Evolutionary conservation across 305 asterid genomes (phyloP).

Genomic region (Fraxinus greggii): DNA sequence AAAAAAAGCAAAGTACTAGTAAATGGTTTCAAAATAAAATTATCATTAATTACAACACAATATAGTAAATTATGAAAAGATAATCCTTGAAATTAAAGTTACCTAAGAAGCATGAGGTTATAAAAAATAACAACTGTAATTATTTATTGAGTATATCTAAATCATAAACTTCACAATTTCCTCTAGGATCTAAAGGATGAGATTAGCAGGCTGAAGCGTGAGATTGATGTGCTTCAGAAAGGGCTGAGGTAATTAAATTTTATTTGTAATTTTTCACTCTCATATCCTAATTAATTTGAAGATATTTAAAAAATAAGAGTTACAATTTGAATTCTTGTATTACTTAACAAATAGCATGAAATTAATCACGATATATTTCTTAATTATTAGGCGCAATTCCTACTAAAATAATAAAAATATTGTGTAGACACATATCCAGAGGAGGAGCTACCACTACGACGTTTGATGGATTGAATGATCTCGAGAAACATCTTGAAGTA

Average conservation of each 20-base stretch:
- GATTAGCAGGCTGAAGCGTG: constrained; percentile 69
- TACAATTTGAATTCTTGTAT: not conserved
- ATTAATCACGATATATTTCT: no score
- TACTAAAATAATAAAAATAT: no score
- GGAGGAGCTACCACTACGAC: constrained; percentile 70
- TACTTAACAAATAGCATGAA: not conserved
- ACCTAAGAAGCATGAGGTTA: not conserved
- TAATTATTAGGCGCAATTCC: not conserved
- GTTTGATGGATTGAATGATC: constrained; percentile 52
- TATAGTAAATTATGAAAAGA: not conserved
- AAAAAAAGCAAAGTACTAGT: not conserved
- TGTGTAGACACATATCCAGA: constrained; percentile 38
- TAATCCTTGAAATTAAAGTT: not conserved
- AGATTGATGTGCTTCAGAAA: constrained; percentile 76
- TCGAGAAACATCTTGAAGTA: constrained; percentile 71
- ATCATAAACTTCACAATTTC: not conserved
- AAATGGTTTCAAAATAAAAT: not conserved
- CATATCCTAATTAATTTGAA: not conserved
- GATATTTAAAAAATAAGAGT: not conserved
- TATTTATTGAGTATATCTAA: not conserved
- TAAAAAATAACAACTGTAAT: not conserved
- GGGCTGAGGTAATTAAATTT: constrained; percentile 53
- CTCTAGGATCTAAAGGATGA: constrained; percentile 70
- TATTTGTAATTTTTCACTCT: not conserved
- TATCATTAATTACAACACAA: not conserved